phyloP scores from a whole-genome alignment of 768 basidiomycete genomes.

The Mycena olivaceomarginata region DNA sequence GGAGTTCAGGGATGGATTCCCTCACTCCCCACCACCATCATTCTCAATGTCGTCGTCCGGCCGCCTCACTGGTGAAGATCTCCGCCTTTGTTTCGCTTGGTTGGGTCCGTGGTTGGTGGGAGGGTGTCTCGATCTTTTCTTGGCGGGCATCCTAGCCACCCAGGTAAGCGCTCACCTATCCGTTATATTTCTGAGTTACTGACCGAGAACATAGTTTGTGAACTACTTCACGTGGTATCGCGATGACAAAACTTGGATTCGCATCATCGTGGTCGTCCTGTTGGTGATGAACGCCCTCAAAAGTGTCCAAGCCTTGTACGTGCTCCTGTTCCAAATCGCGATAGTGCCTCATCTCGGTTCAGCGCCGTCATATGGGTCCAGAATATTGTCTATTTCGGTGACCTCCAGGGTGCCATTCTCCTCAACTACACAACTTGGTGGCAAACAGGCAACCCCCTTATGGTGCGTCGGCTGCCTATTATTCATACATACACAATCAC shows the following conservation, averaged over 20 bases:
- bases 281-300: constrained; percentile 42
- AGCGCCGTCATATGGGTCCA: constrained; percentile 57
- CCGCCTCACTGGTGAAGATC: constrained; percentile 5
- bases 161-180: not conserved
- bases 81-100: not conserved
- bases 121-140: constrained; percentile 6
- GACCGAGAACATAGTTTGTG: not conserved
- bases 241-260: not conserved
- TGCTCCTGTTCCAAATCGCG: not conserved
- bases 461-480: constrained; percentile 45
- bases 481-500: not conserved
- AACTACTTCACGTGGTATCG: constrained; percentile 8
- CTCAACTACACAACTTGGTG: constrained; percentile 58
- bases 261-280: not conserved
- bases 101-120: constrained; percentile 27
- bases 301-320: constrained; percentile 56
- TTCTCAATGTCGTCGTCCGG: constrained; percentile 4
- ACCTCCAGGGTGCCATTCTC: constrained; percentile 53
- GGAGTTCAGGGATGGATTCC: too few relatives aligned
- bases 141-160: not conserved
- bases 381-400: constrained; percentile 51
- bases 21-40: not conserved
- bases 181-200: not conserved
- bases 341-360: not conserved
- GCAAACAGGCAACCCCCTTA: constrained; percentile 54